A percentile compares a stretch with the other conserved stretches of the same genome.
Conservation (phyloP, 371 early-diverging fungal species). For the Mortierella polycephala region DNA sequence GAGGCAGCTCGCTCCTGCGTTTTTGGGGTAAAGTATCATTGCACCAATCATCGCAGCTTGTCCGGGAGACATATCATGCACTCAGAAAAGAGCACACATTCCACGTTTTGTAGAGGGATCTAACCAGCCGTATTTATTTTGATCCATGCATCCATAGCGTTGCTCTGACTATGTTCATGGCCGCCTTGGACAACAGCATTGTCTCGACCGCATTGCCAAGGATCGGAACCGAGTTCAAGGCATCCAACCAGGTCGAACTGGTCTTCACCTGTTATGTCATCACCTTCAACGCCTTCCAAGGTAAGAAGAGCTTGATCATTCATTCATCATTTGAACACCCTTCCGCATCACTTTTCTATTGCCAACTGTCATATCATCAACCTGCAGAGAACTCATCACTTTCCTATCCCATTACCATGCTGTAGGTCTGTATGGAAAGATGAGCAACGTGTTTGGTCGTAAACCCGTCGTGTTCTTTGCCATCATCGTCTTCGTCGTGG, state of each 20-base stretch:
- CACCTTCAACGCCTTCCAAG: conserved; percentile 58
- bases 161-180: conserved; percentile 68
- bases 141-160: conserved; percentile 17
- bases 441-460: conserved; percentile 59
- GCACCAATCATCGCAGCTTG: neutral
- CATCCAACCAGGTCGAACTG: conserved; percentile 56
- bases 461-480: conserved; percentile 60
- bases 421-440: conserved; percentile 47
- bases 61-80: neutral
- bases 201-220: conserved; percentile 57
- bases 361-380: no score
- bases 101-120: no score
- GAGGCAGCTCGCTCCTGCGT: conserved; percentile 44
- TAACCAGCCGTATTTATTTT: neutral
- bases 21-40: conserved; percentile 30
- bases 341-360: no score
- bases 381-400: no score
- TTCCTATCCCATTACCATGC: neutral
- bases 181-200: conserved; percentile 68
- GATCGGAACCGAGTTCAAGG: conserved; percentile 59
- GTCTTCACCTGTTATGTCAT: conserved; percentile 66
- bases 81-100: neutral
- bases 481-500: conserved; percentile 58
- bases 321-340: neutral
- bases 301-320: conserved; percentile 6